Conservation (phyloP, 768 basidiomycete species). For the Kwoniella sp. region DNA sequence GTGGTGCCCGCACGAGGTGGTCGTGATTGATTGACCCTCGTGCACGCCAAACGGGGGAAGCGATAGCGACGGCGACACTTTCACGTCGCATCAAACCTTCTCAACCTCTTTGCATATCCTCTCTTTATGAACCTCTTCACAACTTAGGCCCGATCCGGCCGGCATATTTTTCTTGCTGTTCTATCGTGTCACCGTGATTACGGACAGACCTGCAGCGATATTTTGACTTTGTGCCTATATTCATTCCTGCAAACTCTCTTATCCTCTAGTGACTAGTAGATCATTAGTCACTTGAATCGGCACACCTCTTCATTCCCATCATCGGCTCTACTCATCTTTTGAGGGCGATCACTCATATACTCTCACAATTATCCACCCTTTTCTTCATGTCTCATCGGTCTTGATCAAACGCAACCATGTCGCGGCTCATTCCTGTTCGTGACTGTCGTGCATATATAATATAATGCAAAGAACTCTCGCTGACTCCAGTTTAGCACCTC, state of each 20-base stretch:
- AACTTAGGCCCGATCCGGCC: background rate
- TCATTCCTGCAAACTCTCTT: background rate
- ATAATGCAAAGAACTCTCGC: slow-evolving; percentile 1
- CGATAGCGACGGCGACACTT: background rate
- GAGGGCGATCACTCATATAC: background rate
- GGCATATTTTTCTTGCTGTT: background rate
- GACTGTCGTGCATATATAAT: background rate
- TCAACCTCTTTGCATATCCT: background rate
- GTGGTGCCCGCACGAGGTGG: background rate
- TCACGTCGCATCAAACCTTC: background rate
- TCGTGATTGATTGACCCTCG: background rate
- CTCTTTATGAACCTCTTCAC: background rate
- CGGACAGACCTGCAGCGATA: background rate
- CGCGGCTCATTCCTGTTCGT: slow-evolving; percentile 11
- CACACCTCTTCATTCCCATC: background rate
- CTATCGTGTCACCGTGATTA: background rate
- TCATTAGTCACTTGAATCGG: background rate
- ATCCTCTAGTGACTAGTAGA: too few relatives aligned
- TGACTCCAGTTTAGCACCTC: slow-evolving; percentile 4
- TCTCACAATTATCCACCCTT: slow-evolving; percentile 5
- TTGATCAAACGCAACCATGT: background rate
- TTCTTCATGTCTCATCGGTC: background rate
- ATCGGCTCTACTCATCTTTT: background rate
- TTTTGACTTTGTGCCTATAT: background rate
- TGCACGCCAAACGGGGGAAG: background rate